Percentiles rank a stretch among this genome's conserved stretches.
Conservation (phyloP, 2,329 filamentous ascomycete species). For the Cladobotryum protrusum region DNA sequence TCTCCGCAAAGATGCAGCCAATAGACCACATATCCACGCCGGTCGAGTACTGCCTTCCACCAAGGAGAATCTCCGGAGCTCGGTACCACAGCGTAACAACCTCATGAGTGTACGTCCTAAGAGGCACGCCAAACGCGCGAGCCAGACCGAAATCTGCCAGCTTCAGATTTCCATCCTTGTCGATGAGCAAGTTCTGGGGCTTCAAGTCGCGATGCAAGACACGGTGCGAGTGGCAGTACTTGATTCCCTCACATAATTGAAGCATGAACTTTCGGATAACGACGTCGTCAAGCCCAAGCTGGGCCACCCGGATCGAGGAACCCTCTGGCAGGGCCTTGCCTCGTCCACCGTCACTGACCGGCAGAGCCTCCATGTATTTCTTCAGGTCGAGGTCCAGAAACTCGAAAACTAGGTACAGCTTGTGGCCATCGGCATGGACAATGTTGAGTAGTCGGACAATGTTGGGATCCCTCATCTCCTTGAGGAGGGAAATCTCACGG, state of each 20-base stretch:
- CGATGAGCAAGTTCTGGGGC: conserved; percentile 83
- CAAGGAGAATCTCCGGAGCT: conserved; percentile 81
- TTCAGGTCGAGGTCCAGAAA: conserved; percentile 89
- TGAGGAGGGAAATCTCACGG: conserved; percentile 87
- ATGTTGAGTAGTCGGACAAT: conserved; percentile 87
- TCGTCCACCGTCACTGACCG: conserved; percentile 75
- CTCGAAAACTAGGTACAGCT: conserved; percentile 89
- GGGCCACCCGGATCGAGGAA: conserved; percentile 54
- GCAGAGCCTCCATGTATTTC: conserved; percentile 92
- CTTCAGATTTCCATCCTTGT: conserved; percentile 82
- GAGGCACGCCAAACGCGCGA: conserved; percentile 81
- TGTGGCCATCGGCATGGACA: conserved; percentile 89
- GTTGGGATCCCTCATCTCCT: conserved; percentile 89
- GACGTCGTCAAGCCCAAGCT: conserved; percentile 65
- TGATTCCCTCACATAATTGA: conserved; percentile 76
- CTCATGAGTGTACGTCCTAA: conserved; percentile 91
- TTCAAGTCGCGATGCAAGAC: conserved; percentile 85
- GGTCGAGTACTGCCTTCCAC: conserved; percentile 86
- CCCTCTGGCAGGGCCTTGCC: conserved; percentile 81
- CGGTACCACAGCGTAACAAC: conserved; percentile 94
- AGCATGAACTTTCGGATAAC: conserved; percentile 94
- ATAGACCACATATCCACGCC: conserved; percentile 96
- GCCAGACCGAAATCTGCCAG: conserved; percentile 86
- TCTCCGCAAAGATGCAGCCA: conserved; percentile 91
- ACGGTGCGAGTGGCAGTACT: conserved; percentile 84